Conservation (phyloP, 257 asterid species). For the Primulina huaijiensis region DNA sequence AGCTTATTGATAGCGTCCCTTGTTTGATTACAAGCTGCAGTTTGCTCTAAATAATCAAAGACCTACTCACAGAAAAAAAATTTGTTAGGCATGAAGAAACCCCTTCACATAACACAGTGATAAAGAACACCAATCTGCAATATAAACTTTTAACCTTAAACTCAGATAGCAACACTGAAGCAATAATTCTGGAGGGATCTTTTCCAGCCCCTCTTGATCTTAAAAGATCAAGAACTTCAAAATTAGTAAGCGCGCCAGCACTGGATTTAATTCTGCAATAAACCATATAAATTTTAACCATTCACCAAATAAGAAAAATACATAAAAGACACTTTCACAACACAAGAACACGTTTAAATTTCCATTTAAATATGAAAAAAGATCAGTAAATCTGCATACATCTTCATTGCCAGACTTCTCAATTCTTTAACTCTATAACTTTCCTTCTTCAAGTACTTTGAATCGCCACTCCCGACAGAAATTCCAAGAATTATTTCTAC, state of each 20-base stretch:
- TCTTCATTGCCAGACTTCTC: slow-evolving; percentile 32
- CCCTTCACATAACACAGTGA: background rate
- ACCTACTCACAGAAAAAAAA: slow-evolving; percentile 40
- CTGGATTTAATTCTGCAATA: slow-evolving; percentile 47
- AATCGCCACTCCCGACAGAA: slow-evolving; percentile 5
- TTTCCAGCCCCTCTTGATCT: slow-evolving; percentile 79
- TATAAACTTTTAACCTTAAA: slow-evolving; percentile 52
- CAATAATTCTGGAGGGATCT: slow-evolving; percentile 63
- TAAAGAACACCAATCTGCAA: background rate
- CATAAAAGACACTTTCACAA: background rate
- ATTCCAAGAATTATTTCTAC: background rate
- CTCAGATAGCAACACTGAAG: slow-evolving; percentile 59
- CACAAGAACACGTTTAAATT: background rate
- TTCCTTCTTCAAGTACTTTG: background rate
- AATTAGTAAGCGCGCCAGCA: slow-evolving; percentile 69
- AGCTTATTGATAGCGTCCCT: slow-evolving; percentile 40
- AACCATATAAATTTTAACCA: background rate
- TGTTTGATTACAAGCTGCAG: slow-evolving; percentile 62
- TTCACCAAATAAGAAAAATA: background rate
- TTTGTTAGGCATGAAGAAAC: background rate
- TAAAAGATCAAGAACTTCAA: slow-evolving; percentile 72
- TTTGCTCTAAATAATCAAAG: slow-evolving; percentile 65
- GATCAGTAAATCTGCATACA: slow-evolving; percentile 24
- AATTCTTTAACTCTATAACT: background rate
- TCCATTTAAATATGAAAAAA: background rate